Conservation (phyloP, 108 stramenopile species). For the Nannochloropsis salina region DNA sequence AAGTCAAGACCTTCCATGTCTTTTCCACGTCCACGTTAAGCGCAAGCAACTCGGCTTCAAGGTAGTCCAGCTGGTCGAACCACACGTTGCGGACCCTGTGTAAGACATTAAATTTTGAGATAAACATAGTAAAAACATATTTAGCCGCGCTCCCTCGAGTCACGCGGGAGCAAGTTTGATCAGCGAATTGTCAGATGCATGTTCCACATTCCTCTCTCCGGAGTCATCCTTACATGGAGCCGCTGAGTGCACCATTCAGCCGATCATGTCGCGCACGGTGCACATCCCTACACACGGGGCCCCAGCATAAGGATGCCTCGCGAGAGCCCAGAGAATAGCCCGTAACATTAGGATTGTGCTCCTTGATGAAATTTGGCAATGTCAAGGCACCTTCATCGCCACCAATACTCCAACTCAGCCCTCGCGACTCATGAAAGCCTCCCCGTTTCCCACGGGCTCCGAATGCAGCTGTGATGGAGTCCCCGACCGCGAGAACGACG, state of each 20-base stretch:
- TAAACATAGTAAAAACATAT: no score
- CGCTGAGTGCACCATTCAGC: constrained; percentile 7
- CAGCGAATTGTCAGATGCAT: no score
- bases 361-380: constrained; percentile 11
- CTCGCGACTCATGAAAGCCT: background rate
- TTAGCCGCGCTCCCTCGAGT: no score
- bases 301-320: background rate
- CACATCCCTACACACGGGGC: background rate
- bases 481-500: background rate
- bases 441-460: background rate
- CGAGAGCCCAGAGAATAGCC: background rate
- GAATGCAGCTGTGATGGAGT: background rate
- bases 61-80: constrained; percentile 3
- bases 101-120: no score
- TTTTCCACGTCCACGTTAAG: background rate
- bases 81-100: background rate
- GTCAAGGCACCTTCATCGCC: background rate
- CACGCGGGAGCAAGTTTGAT: no score
- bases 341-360: constrained; percentile 1
- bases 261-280: background rate
- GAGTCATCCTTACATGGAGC: background rate
- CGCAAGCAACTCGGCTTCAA: background rate
- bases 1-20: background rate
- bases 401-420: constrained; percentile 17
- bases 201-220: no score